A percentile compares a stretch with the other conserved stretches of the same genome.
Evolutionary conservation across 371 early-diverging fungal species (phyloP).

Genomic region (Enterospora canceri): DNA sequence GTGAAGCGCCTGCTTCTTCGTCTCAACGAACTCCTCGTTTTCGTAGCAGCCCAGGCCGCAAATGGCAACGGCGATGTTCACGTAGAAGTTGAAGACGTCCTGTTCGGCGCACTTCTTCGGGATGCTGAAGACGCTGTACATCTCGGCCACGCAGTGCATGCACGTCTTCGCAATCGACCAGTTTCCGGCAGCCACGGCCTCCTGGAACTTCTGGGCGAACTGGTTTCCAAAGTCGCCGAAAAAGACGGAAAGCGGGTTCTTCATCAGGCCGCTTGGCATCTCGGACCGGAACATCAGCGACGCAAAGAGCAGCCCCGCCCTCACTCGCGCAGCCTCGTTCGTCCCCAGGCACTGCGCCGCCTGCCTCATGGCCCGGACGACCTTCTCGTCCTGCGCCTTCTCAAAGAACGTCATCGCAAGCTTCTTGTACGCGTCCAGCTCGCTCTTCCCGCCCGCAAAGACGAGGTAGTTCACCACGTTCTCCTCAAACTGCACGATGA

Average conservation of each 20-base stretch:
- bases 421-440: slow-evolving; percentile 14
- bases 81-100: slow-evolving; percentile 24
- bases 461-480: slow-evolving; percentile 23
- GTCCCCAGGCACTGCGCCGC: slow-evolving; percentile 3
- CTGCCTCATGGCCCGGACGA: slow-evolving; percentile 5
- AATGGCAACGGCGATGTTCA: slow-evolving; percentile 33
- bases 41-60: slow-evolving; percentile 14
- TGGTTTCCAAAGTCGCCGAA: slow-evolving; percentile 31
- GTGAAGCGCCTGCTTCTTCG: slow-evolving; percentile 45
- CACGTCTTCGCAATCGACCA: slow-evolving; percentile 23
- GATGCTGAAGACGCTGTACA: slow-evolving; percentile 46
- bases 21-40: slow-evolving; percentile 10
- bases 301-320: slow-evolving; percentile 15
- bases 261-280: slow-evolving; percentile 34
- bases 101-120: slow-evolving; percentile 30
- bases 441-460: slow-evolving; percentile 11
- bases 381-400: slow-evolving; percentile 7
- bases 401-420: slow-evolving; percentile 33
- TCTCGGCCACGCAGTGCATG: slow-evolving; percentile 44
- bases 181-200: slow-evolving; percentile 15
- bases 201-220: slow-evolving; percentile 19
- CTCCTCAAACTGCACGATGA: slow-evolving; percentile 6
- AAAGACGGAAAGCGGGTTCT: slow-evolving; percentile 24
- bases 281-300: slow-evolving; percentile 26
- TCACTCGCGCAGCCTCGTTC: neutral